Evolutionary conservation across 2,329 filamentous ascomycete genomes (phyloP), one percentile per base, ranked within the genome.

Genomic region (Purpureocillium lavendulum): DNA sequence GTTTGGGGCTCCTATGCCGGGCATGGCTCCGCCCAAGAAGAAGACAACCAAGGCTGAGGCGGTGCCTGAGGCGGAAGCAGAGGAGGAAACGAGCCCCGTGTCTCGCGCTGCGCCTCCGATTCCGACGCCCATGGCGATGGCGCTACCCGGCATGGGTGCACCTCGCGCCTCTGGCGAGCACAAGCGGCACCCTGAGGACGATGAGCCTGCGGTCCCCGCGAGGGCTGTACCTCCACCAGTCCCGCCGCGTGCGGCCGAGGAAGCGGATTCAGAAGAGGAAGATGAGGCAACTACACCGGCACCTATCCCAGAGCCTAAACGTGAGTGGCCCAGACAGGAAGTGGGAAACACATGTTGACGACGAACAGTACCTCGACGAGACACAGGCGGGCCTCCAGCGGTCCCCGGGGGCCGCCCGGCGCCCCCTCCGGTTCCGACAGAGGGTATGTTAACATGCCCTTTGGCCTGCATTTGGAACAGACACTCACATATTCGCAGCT

Each of bases 1-100:
- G 80, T 94, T 94, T 59, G 87, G 86, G 14, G 75, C 76, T 15
- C 78, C 81, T 29, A 79, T 78, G 43, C 76, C 87, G 58, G 75
- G 80, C 13, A 73, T 83, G 17, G 60, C 64, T n/a, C 55, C 66
- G 8, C 59, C 66, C 9, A 64, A 68, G 31, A 78, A 80, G 61
- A 80, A 79, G 35, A 51, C 61, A 9, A 49, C 58, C 30, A 66
- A 65, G 43, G 42, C 71, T 57, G 54, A 68, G 58, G 49, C 63
- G 54, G 36, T 49, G 53, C 33, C 65, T 5, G 43, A 59, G 35
- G 72, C 73, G 41, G 61, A 67, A 30, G 57, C 58, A 4, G 66
- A 69, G 5, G 67, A 74, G 37, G 56, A 61, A 17, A 50, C 61
- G 1, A 67, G 69, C 14, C 64, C 70, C 3, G 58, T 58, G 36